phyloP scores from a whole-genome alignment of 1,284 basidiomycete species.

The Cutaneotrichosporon mucoides region DNA sequence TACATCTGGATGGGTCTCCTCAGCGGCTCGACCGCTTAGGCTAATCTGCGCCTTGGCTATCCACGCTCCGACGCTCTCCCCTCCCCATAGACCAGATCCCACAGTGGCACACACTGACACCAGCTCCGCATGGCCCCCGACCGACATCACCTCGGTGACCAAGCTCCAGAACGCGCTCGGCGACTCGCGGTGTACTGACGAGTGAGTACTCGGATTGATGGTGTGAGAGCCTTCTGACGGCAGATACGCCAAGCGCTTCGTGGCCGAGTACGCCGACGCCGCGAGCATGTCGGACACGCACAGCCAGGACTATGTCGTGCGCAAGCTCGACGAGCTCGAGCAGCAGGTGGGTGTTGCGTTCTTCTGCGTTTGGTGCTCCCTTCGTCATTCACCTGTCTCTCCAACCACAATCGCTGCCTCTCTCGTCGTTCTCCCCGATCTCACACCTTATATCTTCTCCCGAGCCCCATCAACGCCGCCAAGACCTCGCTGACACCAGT shows the following conservation, averaged over 20 bases:
- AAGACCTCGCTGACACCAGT: not conserved
- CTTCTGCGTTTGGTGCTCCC: not conserved
- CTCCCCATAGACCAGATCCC: too few species aligned
- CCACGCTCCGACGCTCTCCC: too few species aligned
- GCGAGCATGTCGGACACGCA: conserved; percentile 4
- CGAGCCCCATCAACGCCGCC: not conserved
- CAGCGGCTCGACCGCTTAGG: too few species aligned
- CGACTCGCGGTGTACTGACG: not conserved
- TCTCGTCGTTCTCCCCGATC: too few species aligned
- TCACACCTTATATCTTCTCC: too few species aligned
- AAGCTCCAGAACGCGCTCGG: not conserved
- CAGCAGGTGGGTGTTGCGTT: not conserved
- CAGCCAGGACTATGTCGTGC: conserved; percentile 1
- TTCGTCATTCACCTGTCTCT: not conserved
- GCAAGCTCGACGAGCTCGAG: conserved; percentile 5
- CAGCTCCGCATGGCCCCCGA: not conserved
- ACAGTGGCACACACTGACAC: not conserved
- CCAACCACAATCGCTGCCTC: too few species aligned
- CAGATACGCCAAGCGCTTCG: not conserved
- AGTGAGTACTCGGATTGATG: not conserved
- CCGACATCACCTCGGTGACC: not conserved
- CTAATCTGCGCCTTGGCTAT: too few species aligned
- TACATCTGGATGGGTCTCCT: too few species aligned
- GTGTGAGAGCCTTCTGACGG: not conserved
- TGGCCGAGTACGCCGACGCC: not conserved